Base-by-base conservation (phyloP, 352 stramenopile genomes). In the Blastocystis sp. region DNA sequence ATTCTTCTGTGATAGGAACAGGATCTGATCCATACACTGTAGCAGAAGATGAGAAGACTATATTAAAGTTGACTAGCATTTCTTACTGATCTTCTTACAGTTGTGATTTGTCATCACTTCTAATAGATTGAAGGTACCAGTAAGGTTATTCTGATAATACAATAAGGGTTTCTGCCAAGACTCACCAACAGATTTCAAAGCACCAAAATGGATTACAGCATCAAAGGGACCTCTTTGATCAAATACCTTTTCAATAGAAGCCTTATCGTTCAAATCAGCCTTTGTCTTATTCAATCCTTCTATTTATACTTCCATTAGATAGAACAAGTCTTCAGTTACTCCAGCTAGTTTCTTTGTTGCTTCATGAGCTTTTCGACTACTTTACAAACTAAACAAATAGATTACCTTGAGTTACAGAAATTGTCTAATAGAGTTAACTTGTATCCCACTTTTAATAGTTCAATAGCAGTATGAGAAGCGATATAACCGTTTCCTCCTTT, bases 131-230 rank as follows among this genome's bases (percentile, higher is more conserved):
- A 95, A 88, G 1, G 93, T 95, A 21, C 90, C 88, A 0, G 63
- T 87, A 9, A 96, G 85, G 88, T 96, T 96, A 88, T 95, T 94
- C n/a, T 91, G 37, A 81, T 95, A 95, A 88, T 95, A 95, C 11
- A 88, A 51, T 16, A 95, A 78, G 11, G 93, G 93, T 37, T 92
- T 89, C 14, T 89, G 35, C 1, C 94, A 90, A 6, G 89, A 93
- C 89, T 96, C 92, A 52, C 92, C 92, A 2, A 96, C 93, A 0
- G 93, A 92, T 89, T 96, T 96, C 2, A 95, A 88, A 3, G 91
- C 93, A 21, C 93, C 93, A 90, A 95, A 96, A 88, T 96, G 93
- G 43, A 94, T 92, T 88, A 90, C 92, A 14, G 88, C 80, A 52
- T 92, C 61, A 88, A 95, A 94, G 19, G 74, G 91, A 57, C 88